A percentile compares a stretch with the other conserved stretches of the same genome.
Evolutionary conservation across 495 filamentous ascomycete species (phyloP).

Genomic region (Penicillium pancosmium): DNA sequence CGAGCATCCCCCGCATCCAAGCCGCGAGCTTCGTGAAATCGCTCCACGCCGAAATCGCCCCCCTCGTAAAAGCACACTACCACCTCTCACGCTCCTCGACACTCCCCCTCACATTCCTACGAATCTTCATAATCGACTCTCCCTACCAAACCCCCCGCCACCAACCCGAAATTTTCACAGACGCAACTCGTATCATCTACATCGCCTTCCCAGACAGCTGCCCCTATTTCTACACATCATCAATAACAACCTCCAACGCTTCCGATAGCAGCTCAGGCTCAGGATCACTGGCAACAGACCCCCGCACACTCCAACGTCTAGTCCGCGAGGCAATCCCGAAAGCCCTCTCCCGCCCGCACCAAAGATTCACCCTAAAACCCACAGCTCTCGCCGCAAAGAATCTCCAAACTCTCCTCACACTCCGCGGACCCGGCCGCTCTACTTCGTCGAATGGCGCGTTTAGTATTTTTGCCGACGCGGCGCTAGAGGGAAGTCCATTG

Average conservation of each 20-base stretch:
- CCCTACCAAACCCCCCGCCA: conserved; percentile 64
- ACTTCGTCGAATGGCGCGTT: conserved; percentile 75
- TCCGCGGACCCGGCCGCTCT: conserved; percentile 66
- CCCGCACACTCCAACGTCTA: conserved; percentile 65
- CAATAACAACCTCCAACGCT: conserved; percentile 49
- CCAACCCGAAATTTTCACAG: conserved; percentile 43
- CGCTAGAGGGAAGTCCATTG: conserved; percentile 58
- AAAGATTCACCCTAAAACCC: conserved; percentile 64
- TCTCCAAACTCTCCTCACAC: conserved; percentile 62
- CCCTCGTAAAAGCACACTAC: conserved; percentile 80
- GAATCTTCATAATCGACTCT: conserved; percentile 73
- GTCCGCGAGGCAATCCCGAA: conserved; percentile 76
- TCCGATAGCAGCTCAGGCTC: conserved; percentile 21
- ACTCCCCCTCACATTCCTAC: conserved; percentile 68
- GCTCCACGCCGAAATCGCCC: conserved; percentile 70
- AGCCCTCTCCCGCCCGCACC: conserved; percentile 70
- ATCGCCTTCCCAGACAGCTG: conserved; percentile 78
- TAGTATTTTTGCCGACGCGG: conserved; percentile 72
- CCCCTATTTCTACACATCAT: conserved; percentile 75
- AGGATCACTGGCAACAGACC: conserved; percentile 49
- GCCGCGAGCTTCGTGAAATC: conserved; percentile 71
- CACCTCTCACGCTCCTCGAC: conserved; percentile 65
- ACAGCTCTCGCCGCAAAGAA: conserved; percentile 71
- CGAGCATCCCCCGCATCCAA: conserved; percentile 70
- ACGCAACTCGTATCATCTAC: conserved; percentile 67